phyloP scores from a whole-genome alignment of 139 green algal species.

The Tetradesmus lagerheimii region DNA sequence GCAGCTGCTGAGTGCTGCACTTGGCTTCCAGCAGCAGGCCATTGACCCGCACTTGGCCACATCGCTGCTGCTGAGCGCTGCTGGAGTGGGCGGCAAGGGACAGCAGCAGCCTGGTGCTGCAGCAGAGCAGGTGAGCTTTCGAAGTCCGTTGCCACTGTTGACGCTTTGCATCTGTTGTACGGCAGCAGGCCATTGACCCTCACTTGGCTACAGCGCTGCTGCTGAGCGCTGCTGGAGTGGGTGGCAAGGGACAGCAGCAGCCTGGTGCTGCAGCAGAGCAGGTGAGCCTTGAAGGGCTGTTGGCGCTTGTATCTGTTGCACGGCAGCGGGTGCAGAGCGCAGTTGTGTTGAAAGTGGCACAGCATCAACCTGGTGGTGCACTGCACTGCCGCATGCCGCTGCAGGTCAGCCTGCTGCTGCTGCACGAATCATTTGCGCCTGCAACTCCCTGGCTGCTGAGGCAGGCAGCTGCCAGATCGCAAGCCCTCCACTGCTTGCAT shows the following conservation, averaged over 20 bases:
- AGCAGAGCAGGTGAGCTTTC: constrained; percentile 21
- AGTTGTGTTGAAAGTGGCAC: too few relatives aligned
- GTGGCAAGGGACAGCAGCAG: neutral
- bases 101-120: neutral
- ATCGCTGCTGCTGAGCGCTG: constrained; percentile 17
- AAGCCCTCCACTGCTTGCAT: too few relatives aligned
- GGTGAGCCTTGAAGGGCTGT: too few relatives aligned
- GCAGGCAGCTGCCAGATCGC: too few relatives aligned
- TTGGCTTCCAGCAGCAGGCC: neutral
- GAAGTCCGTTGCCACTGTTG: too few relatives aligned
- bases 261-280: neutral
- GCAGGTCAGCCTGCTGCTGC: constrained; percentile 17
- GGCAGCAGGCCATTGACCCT: neutral
- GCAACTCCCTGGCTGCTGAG: neutral
- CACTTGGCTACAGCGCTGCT: constrained; percentile 5
- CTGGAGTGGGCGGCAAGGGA: neutral
- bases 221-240: constrained; percentile 7
- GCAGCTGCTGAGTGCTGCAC: constrained; percentile 10
- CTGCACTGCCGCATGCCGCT: neutral
- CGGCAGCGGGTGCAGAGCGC: too few relatives aligned
- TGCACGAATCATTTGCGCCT: neutral
- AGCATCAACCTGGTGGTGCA: too few relatives aligned
- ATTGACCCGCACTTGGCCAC: constrained; percentile 10
- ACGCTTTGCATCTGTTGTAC: too few relatives aligned
- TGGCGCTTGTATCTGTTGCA: too few relatives aligned